Conservation (phyloP, 73 alveolate species). For the Stentor roeselii region DNA sequence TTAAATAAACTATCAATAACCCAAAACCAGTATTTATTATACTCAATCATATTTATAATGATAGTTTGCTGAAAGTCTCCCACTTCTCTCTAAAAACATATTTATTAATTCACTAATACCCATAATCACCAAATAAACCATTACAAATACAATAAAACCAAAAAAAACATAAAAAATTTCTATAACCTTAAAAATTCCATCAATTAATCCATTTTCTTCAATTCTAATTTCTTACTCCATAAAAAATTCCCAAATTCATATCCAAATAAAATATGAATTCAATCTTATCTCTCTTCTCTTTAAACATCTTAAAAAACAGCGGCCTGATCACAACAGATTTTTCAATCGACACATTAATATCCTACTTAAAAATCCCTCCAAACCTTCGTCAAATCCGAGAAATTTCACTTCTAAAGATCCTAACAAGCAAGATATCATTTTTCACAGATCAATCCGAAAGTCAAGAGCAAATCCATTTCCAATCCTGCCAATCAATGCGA, state of each 20-base stretch:
- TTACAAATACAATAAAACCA: too few relatives aligned
- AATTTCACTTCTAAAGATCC: too few relatives aligned
- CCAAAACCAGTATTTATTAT: too few relatives aligned
- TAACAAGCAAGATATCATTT: not conserved
- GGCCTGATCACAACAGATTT: not conserved
- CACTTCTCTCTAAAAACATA: too few relatives aligned
- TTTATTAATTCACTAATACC: too few relatives aligned
- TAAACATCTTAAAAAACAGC: not conserved
- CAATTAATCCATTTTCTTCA: not conserved
- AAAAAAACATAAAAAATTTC: too few relatives aligned
- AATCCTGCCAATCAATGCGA: constrained; percentile 14
- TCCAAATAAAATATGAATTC: not conserved
- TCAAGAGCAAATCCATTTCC: not conserved
- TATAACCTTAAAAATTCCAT: too few relatives aligned
- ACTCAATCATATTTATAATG: too few relatives aligned
- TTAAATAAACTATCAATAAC: too few relatives aligned
- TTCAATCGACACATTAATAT: not conserved
- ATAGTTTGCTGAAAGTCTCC: too few relatives aligned
- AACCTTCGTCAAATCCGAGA: not conserved
- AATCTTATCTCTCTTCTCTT: not conserved
- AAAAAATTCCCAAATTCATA: not conserved
- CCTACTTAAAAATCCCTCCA: not conserved
- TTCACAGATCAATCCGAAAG: constrained; percentile 4
- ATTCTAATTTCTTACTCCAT: too few relatives aligned
- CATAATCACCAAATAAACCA: too few relatives aligned